Conservation (phyloP, 2,329 filamentous ascomycete genomes). For the Penicillium sp. region DNA sequence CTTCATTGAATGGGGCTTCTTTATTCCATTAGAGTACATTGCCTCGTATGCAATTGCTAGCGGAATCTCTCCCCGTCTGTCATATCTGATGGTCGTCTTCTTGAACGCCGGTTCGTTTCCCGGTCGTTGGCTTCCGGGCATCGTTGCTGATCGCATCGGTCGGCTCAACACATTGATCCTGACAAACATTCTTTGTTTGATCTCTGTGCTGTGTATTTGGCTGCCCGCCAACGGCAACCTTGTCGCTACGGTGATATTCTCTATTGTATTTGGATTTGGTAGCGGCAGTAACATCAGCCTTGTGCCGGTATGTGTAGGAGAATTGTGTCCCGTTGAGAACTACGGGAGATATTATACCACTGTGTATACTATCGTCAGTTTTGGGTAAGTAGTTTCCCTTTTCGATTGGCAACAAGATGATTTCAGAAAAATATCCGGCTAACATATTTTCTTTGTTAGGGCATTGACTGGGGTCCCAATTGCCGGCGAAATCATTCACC, state of each 20-base stretch:
- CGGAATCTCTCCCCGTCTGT: slow-evolving; percentile 25
- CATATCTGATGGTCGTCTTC: slow-evolving; percentile 34
- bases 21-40: slow-evolving; percentile 39
- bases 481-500: slow-evolving; percentile 30
- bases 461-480: slow-evolving; percentile 31
- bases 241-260: slow-evolving; percentile 21
- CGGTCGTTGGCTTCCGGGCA: slow-evolving; percentile 34
- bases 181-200: slow-evolving; percentile 26
- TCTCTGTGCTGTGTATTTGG: slow-evolving; percentile 31
- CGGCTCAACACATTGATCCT: slow-evolving; percentile 34
- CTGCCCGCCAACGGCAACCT: slow-evolving; percentile 24
- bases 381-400: slow-evolving; percentile 16
- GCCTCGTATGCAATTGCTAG: slow-evolving; percentile 31
- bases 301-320: slow-evolving; percentile 47
- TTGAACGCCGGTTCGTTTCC: slow-evolving; percentile 34
- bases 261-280: slow-evolving; percentile 37
- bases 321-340: slow-evolving; percentile 44
- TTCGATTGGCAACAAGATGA: background rate
- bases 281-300: slow-evolving; percentile 42
- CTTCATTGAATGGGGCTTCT: slow-evolving; percentile 38
- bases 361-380: slow-evolving; percentile 32
- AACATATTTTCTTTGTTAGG: slow-evolving; percentile 5
- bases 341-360: slow-evolving; percentile 45
- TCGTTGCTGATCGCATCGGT: slow-evolving; percentile 34
- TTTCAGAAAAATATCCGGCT: background rate